Conservation (phyloP, 2,329 filamentous ascomycete genomes). For the Cladophialophora immunda region DNA sequence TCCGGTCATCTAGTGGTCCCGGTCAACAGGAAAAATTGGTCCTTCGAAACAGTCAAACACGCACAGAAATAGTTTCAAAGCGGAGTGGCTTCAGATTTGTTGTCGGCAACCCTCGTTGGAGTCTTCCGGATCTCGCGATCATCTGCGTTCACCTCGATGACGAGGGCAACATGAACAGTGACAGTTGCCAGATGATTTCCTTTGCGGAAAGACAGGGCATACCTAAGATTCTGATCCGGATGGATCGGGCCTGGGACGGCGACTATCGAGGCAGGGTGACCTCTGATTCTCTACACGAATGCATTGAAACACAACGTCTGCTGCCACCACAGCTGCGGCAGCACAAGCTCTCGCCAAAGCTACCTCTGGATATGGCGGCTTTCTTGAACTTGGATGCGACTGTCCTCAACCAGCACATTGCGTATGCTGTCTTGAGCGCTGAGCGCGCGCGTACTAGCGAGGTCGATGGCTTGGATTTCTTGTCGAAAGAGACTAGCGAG, state of each 20-base stretch:
- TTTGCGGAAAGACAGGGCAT: slow-evolving; percentile 56
- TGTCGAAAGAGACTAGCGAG: not conserved
- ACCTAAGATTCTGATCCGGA: slow-evolving; percentile 55
- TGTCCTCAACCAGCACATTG: slow-evolving; percentile 58
- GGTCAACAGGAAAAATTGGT: slow-evolving; percentile 42
- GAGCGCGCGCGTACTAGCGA: not conserved
- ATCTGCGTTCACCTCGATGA: slow-evolving; percentile 49
- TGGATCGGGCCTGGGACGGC: slow-evolving; percentile 52
- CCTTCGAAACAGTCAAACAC: slow-evolving; percentile 42
- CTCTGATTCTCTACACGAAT: slow-evolving; percentile 52
- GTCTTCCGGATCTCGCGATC: slow-evolving; percentile 56
- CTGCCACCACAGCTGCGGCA: not conserved
- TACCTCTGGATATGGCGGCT: slow-evolving; percentile 58
- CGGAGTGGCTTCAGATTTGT: slow-evolving; percentile 50
- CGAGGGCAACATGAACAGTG: slow-evolving; percentile 39
- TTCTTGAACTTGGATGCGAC: slow-evolving; percentile 57
- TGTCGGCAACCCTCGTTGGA: slow-evolving; percentile 53
- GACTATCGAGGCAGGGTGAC: slow-evolving; percentile 35
- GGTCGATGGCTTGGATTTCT: not conserved
- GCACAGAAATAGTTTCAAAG: slow-evolving; percentile 47
- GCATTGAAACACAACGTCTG: slow-evolving; percentile 46
- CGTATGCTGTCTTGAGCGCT: slow-evolving; percentile 46
- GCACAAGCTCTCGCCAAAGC: slow-evolving; percentile 39
- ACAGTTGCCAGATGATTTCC: slow-evolving; percentile 42
- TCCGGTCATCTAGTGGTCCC: not conserved